Evolutionary conservation across 371 early-diverging fungal genomes (phyloP).

Genomic region (Mucor piriformis): DNA sequence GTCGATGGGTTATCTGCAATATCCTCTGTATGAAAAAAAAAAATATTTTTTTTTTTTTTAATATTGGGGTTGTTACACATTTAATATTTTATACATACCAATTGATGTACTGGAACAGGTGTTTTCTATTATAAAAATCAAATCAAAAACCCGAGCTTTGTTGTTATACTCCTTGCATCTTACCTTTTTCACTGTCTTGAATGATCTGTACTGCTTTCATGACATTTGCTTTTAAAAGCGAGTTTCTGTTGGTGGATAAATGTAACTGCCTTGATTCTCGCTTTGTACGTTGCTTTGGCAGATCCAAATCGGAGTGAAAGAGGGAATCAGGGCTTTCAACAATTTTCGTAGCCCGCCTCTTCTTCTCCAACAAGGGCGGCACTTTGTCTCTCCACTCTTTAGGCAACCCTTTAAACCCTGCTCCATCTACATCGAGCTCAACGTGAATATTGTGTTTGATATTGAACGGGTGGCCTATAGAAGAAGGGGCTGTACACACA

Average conservation of each 20-base stretch:
- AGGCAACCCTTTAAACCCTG: slow-evolving; percentile 50
- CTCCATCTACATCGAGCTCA: slow-evolving; percentile 38
- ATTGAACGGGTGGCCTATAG: slow-evolving; percentile 51
- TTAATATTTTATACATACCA: not conserved
- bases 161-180: not conserved
- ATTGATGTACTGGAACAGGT: slow-evolving; percentile 1
- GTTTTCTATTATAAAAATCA: not conserved
- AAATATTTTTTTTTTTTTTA: not conserved
- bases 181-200: slow-evolving; percentile 10
- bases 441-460: slow-evolving; percentile 57
- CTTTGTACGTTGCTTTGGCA: not conserved
- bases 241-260: not conserved
- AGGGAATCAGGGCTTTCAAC: slow-evolving; percentile 9
- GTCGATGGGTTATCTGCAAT: slow-evolving; percentile 26
- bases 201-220: slow-evolving; percentile 8
- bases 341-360: slow-evolving; percentile 11
- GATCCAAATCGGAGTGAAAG: not conserved
- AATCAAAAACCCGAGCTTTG: not conserved
- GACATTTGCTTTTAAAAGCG: not conserved
- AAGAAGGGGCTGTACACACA: not conserved
- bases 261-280: not conserved
- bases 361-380: not conserved
- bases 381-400: slow-evolving; percentile 40
- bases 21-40: slow-evolving; percentile 6
- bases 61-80: slow-evolving; percentile 13